A percentile compares a stretch with the other conserved stretches of the same genome.
phyloP scores from a whole-genome alignment of 805 yeast genomes.

The Hanseniaspora nectarophila region DNA sequence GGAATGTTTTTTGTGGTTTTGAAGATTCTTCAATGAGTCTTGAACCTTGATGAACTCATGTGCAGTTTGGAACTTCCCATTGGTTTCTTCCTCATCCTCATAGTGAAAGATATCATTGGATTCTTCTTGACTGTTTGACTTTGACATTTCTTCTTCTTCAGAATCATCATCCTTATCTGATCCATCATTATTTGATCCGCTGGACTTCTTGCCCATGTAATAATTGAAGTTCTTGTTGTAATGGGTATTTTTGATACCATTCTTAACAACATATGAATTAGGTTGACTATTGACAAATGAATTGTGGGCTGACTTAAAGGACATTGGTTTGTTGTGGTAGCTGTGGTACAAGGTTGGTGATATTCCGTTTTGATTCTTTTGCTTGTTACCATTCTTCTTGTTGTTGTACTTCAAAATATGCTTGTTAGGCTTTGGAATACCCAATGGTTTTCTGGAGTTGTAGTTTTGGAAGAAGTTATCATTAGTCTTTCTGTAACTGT shows the following conservation, averaged over 20 bases:
- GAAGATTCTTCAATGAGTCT: neutral
- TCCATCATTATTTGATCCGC: neutral
- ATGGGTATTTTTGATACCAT: conserved; percentile 18
- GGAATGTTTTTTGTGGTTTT: neutral
- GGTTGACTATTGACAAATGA: neutral
- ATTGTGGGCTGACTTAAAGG: neutral
- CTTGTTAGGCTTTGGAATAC: conserved; percentile 48
- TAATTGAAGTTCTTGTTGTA: conserved; percentile 15
- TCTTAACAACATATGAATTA: conserved; percentile 1
- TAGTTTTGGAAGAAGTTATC: conserved; percentile 21
- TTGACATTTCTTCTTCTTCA: neutral
- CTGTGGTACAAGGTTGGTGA: neutral
- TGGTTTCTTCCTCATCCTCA: conserved; percentile 18
- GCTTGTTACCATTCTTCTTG: conserved; percentile 17
- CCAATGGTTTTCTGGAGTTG: conserved; percentile 46
- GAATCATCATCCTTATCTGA: neutral
- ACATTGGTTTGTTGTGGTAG: neutral
- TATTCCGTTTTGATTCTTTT: neutral
- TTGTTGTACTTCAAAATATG: conserved; percentile 33
- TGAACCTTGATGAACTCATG: conserved; percentile 9
- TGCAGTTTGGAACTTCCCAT: conserved; percentile 14
- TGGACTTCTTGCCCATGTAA: conserved; percentile 5
- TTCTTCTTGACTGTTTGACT: conserved; percentile 15
- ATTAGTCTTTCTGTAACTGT: conserved; percentile 6
- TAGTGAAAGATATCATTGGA: conserved; percentile 1